Evolutionary conservation across 164 flowering plant species (phyloP), one percentile per base, ranked within the genome.

Genomic region (Litsea cubeba): DNA sequence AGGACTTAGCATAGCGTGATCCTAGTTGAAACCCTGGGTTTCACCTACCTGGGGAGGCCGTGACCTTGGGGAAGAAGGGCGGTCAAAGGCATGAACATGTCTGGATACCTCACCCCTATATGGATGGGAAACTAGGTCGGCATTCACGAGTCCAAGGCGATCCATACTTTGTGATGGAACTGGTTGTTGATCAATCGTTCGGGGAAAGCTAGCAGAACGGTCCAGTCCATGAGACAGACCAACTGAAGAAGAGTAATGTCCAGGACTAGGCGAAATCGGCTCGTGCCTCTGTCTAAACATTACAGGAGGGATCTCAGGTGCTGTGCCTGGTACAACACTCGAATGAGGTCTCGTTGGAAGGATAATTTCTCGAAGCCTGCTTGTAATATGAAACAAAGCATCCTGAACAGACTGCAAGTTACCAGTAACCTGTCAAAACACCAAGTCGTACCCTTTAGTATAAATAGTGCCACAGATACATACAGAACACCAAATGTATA

Each of bases 371-470:
- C 88, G 79, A 54, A 88, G 76, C 72, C 87, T 83, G 75, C 88
- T 75, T 17, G 92, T 88, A 65, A 87, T 84, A 18, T 82, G 88
- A 83, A 82, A 87, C 65, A 88, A 79, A 70, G 92, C 88, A 77
- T 87, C 88, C 64, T 83, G 88, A 32, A 87, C 92, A 57, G 83
- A 74, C 62, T 83, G 86, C 66, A 81, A 77, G 74, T 73, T 82
- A n/a, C 91, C 91, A 58, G 79, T 78, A 69, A 85, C 82, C 91
- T 88, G 88, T 67, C 69, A 82, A 75, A 70, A 77, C 60, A 40
- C 46, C 46, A 40, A 40, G 11, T 1, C 8, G 46, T 40, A 11
- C 46, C 46, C 46, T 40, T 40, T 40, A 40, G 46, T 40, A 5
- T 40, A 40, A 40, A 40, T 40, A 40, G 46, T 40, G 10, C 46